A percentile compares a stretch with the other conserved stretches of the same genome.
These are phyloP conservation scores for Teratosphaeria destructans DNA, from an alignment of 2,329 filamentous ascomycete species.

Conservation along the genomic window DNA sequence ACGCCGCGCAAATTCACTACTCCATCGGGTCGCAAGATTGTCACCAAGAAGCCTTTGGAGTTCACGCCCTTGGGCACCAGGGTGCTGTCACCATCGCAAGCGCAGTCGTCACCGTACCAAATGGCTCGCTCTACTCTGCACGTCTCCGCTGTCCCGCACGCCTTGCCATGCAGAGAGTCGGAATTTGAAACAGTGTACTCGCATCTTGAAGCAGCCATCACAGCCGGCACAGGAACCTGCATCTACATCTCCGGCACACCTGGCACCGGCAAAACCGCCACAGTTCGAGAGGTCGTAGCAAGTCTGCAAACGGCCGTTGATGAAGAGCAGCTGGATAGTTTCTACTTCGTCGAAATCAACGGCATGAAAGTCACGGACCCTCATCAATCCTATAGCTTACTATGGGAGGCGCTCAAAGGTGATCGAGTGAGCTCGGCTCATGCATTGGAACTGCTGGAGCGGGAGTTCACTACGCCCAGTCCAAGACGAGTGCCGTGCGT, in stretches of 20 bases:
- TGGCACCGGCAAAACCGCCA: conserved; percentile 94
- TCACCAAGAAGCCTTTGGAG: conserved; percentile 79
- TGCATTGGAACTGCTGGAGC: conserved; percentile 79
- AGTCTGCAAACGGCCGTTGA: conserved; percentile 79
- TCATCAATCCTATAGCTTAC: conserved; percentile 84
- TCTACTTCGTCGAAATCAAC: conserved; percentile 98
- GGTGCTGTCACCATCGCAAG: conserved; percentile 62
- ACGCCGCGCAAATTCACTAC: conserved; percentile 48
- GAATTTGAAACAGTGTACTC: conserved; percentile 91
- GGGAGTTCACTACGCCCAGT: conserved; percentile 84
- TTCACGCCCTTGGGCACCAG: conserved; percentile 93
- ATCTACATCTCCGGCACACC: conserved; percentile 99
- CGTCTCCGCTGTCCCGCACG: conserved; percentile 82
- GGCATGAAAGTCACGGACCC: conserved; percentile 99
- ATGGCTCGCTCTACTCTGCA: conserved; percentile 81
- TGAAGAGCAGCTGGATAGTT: conserved; percentile 89
- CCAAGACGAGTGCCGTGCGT: conserved; percentile 89
- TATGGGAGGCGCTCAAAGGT: conserved; percentile 93
- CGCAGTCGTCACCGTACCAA: conserved; percentile 79
- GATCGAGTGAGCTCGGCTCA: conserved; percentile 88
- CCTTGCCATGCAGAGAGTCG: conserved; percentile 79
- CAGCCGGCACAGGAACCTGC: conserved; percentile 84
- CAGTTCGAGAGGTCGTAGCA: conserved; percentile 86
- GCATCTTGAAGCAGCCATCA: conserved; percentile 87
- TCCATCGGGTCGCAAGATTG: conserved; percentile 56